Evolutionary conservation across 768 basidiomycete species (phyloP), one percentile per base, ranked within the genome.

Genomic region (Pleurotus tuoliensis): DNA sequence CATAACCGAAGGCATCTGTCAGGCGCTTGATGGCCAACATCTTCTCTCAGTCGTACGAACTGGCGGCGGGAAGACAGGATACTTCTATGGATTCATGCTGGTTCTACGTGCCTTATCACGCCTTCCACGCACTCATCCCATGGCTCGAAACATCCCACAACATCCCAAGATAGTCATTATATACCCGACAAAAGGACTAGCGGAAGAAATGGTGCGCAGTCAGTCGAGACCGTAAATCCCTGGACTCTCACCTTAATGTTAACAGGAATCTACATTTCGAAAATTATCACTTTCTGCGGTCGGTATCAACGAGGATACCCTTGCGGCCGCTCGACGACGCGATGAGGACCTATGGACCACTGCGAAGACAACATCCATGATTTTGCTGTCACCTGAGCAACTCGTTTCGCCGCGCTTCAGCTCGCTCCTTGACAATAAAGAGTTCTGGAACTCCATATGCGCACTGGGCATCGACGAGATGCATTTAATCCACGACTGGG

Each of bases 401-500:
- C 57, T 69, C 9, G 58, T 47, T 7, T 61, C 61, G 24, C 43
- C 58, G 12, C 55, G 58, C 7, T 67, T 70, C 47, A 39, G 24
- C 4, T 27, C 53, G 13, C 58, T 69, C 13, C 52, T 68, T 13
- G 55, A 54, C 5, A 41, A 54, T 34, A 48, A 58, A 38, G 20
- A 13, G 1, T 70, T 69, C 50, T 47, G 41, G n/a, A 53, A 48
- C 5, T 62, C 64, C 3, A 47, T 71, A 15, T 63, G 58, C 38
- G 60, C 56, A 9, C 58, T 66, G 41, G 66, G 61, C 1, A 59
- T 71, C 15, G 68, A 71, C 47, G 67, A 70, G 51, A 47, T 64
- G 18, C 70, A 69, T 48, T 59, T 70, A 1, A 53, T 69, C 7
- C 6, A 55, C 30, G 41, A 48, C 13, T 69, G 67, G 68, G 69